These are phyloP conservation scores for Atalantia buxifolia DNA, from an alignment of 345 rosid genomes.

Conservation along the genomic window DNA sequence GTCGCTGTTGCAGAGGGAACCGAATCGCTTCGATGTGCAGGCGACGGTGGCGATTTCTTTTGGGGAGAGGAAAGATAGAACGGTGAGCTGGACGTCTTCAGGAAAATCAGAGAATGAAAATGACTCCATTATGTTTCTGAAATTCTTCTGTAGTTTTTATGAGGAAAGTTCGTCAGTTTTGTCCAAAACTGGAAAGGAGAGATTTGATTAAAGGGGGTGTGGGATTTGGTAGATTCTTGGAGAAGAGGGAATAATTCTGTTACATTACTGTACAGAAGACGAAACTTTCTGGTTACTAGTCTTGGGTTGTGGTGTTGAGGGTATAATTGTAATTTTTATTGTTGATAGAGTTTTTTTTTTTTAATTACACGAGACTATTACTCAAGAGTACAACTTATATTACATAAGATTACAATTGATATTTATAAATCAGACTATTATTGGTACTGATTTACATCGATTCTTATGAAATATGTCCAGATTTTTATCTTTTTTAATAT, in stretches of 20 bases:
- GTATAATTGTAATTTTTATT: background rate
- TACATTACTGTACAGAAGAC: background rate
- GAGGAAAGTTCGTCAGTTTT: background rate
- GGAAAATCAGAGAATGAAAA: conserved; percentile 63
- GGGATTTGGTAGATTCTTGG: conserved; percentile 24
- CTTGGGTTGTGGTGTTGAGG: background rate
- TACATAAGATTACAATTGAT: too few relatives aligned
- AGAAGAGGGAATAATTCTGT: conserved; percentile 22
- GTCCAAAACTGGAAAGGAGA: background rate
- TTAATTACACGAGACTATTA: too few relatives aligned
- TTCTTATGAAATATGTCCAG: too few relatives aligned
- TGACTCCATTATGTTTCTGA: conserved; percentile 5
- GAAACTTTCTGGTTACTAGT: background rate
- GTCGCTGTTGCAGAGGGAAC: conserved; percentile 54
- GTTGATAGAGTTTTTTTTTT: too few relatives aligned
- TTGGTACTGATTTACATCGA: too few relatives aligned
- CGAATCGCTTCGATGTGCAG: conserved; percentile 73
- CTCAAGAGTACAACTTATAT: too few relatives aligned
- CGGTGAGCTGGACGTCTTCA: conserved; percentile 75
- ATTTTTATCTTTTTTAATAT: too few relatives aligned
- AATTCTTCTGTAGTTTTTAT: background rate
- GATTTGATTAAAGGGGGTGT: background rate
- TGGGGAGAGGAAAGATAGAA: conserved; percentile 72
- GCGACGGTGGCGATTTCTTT: conserved; percentile 65
- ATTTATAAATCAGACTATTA: too few relatives aligned